Conservation (phyloP, 1,284 basidiomycete genomes). For the Sporisorium reilianum region DNA sequence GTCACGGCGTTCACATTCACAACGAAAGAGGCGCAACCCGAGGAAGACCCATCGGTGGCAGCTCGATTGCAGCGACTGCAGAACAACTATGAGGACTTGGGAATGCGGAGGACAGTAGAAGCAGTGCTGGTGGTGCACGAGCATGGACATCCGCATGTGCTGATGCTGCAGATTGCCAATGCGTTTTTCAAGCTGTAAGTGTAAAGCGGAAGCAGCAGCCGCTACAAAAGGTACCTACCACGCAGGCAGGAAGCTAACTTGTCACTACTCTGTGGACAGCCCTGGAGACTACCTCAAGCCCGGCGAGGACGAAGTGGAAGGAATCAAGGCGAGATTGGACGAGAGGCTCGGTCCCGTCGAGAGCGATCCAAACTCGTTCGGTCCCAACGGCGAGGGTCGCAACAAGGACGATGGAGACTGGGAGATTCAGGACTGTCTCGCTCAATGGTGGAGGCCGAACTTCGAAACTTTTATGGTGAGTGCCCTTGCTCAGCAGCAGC, state of each 20-base stretch:
- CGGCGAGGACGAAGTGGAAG: constrained; percentile 89
- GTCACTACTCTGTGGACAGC: constrained; percentile 71
- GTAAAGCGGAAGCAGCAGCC: background rate
- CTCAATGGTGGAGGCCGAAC: constrained; percentile 97
- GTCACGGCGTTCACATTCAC: constrained; percentile 90
- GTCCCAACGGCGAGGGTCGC: constrained; percentile 72
- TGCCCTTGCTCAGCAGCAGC: constrained; percentile 37
- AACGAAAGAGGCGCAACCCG: constrained; percentile 93
- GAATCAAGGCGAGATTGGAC: constrained; percentile 87
- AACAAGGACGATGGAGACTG: constrained; percentile 82
- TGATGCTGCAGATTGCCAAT: constrained; percentile 98
- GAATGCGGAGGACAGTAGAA: constrained; percentile 90
- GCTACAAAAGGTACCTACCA: background rate
- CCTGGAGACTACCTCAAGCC: constrained; percentile 98
- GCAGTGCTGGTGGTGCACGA: constrained; percentile 94
- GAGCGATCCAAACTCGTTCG: constrained; percentile 55
- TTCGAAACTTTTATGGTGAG: constrained; percentile 98
- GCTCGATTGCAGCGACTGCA: constrained; percentile 72
- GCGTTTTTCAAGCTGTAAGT: constrained; percentile 96
- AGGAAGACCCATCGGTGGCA: constrained; percentile 94
- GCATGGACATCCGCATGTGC: constrained; percentile 77
- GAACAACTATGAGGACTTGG: constrained; percentile 96
- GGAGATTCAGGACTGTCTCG: constrained; percentile 93
- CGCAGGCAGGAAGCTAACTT: background rate
- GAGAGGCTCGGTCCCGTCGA: constrained; percentile 73